These are phyloP conservation scores for Mariannaea elegans DNA, from an alignment of 2,329 filamentous ascomycete genomes.

Conservation along the genomic window DNA sequence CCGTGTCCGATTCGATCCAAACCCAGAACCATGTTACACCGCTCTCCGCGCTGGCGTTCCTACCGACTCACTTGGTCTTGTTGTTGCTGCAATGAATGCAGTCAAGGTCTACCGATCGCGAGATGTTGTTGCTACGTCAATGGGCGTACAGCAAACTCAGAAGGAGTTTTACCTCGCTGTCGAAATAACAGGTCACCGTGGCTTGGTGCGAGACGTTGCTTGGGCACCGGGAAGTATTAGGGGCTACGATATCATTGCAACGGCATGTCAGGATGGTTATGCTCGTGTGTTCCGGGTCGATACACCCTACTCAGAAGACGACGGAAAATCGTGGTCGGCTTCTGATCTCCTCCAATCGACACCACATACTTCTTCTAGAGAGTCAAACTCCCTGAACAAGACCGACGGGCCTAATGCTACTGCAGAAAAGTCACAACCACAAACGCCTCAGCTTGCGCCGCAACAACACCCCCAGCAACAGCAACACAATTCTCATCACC, in stretches of 20 bases:
- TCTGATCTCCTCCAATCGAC: slow-evolving; percentile 53
- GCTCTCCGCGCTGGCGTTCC: slow-evolving; percentile 84
- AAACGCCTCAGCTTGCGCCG: slow-evolving; percentile 36
- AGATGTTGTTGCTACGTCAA: slow-evolving; percentile 61
- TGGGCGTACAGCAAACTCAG: slow-evolving; percentile 63
- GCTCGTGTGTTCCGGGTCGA: slow-evolving; percentile 88
- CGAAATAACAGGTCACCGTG: slow-evolving; percentile 76
- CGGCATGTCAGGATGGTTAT: slow-evolving; percentile 90
- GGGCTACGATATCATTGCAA: slow-evolving; percentile 90
- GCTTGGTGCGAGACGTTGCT: slow-evolving; percentile 84
- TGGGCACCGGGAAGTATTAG: slow-evolving; percentile 94
- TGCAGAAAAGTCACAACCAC: slow-evolving; percentile 30
- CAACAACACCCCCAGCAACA: slow-evolving; percentile 31
- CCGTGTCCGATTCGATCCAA: slow-evolving; percentile 87
- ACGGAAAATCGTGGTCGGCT: slow-evolving; percentile 60
- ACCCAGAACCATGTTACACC: slow-evolving; percentile 80
- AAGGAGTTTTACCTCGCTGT: slow-evolving; percentile 88
- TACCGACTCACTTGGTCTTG: slow-evolving; percentile 79
- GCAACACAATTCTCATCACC: slow-evolving; percentile 42
- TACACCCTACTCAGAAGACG: slow-evolving; percentile 60
- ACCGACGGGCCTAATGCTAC: slow-evolving; percentile 40
- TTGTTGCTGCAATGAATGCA: slow-evolving; percentile 85
- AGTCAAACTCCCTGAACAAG: slow-evolving; percentile 43
- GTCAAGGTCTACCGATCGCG: slow-evolving; percentile 85
- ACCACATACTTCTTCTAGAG: slow-evolving; percentile 34